Evolutionary conservation across 352 stramenopile genomes (phyloP).

Genomic region (Globisporangium canariense): DNA sequence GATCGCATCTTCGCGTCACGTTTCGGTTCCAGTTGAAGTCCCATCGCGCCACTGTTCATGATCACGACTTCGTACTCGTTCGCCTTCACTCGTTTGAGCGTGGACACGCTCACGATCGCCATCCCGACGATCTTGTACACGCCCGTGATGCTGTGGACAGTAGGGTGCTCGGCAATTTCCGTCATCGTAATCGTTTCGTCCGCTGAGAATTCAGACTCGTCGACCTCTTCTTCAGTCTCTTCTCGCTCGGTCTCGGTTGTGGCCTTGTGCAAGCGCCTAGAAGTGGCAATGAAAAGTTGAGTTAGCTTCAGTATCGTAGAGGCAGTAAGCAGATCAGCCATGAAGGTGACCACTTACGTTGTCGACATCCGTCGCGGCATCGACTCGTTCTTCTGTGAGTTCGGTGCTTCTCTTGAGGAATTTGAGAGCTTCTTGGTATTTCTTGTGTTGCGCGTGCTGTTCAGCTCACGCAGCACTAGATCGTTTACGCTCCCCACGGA

Average conservation of each 20-base stretch:
- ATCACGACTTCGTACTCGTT: conserved; percentile 85
- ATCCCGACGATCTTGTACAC: conserved; percentile 82
- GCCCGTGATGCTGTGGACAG: conserved; percentile 75
- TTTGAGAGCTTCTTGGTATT: conserved; percentile 57
- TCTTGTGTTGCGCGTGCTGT: conserved; percentile 43
- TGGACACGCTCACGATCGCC: conserved; percentile 78
- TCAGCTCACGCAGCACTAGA: conserved; percentile 68
- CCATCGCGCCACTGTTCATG: conserved; percentile 49
- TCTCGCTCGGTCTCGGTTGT: conserved; percentile 32
- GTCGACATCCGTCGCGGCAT: conserved; percentile 56
- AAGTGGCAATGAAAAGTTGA: background rate
- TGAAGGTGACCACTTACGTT: conserved; percentile 38
- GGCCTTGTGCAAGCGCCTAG: conserved; percentile 1
- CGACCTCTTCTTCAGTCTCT: conserved; percentile 39
- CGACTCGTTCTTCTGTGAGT: conserved; percentile 44
- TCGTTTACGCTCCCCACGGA: conserved; percentile 77
- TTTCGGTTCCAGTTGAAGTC: conserved; percentile 59
- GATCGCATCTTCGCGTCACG: conserved; percentile 40
- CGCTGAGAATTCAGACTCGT: conserved; percentile 45
- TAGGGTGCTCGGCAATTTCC: conserved; percentile 63
- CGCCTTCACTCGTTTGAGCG: conserved; percentile 59
- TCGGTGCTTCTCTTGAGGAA: conserved; percentile 56
- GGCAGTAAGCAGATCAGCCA: no score
- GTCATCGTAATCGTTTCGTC: conserved; percentile 71
- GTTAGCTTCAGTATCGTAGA: background rate